Evolutionary conservation across 371 early-diverging fungal genomes (phyloP).

Genomic region (Encephalitozoon intestinalis): DNA sequence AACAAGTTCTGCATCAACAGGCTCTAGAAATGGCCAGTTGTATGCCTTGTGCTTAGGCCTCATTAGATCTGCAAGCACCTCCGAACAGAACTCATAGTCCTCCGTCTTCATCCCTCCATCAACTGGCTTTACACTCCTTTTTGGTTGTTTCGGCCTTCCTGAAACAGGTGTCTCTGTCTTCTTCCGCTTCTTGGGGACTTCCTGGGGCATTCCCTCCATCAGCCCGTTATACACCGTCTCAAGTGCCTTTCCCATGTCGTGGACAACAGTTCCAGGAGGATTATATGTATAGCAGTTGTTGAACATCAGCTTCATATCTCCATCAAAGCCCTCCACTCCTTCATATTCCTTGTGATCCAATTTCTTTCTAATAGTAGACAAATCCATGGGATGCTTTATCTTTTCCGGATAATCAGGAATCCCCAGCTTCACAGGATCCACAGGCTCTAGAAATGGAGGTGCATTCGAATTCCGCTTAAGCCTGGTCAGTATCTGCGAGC

Average conservation of each 20-base stretch:
- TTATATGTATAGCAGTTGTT: constrained; percentile 63
- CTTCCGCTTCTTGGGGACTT: constrained; percentile 28
- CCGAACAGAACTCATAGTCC: constrained; percentile 49
- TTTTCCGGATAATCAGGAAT: constrained; percentile 83
- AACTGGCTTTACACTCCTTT: constrained; percentile 17
- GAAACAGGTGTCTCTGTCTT: not conserved
- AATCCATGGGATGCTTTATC: constrained; percentile 90
- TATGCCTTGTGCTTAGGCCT: constrained; percentile 52
- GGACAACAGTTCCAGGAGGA: constrained; percentile 39
- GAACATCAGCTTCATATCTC: constrained; percentile 64
- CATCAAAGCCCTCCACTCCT: constrained; percentile 64
- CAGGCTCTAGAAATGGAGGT: constrained; percentile 75
- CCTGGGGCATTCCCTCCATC: constrained; percentile 26
- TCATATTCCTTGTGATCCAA: constrained; percentile 64
- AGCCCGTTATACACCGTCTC: constrained; percentile 51
- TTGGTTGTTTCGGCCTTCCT: not conserved
- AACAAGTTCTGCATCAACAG: constrained; percentile 50
- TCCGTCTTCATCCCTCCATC: constrained; percentile 41
- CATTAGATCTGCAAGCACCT: constrained; percentile 47
- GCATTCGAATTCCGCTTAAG: constrained; percentile 57
- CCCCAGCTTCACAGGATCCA: constrained; percentile 75
- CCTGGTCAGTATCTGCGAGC: constrained; percentile 44
- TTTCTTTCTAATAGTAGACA: constrained; percentile 78
- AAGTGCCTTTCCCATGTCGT: constrained; percentile 51
- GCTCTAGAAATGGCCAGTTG: constrained; percentile 60